Conservation (phyloP, 352 stramenopile species). For the Blastocystis sp. region DNA sequence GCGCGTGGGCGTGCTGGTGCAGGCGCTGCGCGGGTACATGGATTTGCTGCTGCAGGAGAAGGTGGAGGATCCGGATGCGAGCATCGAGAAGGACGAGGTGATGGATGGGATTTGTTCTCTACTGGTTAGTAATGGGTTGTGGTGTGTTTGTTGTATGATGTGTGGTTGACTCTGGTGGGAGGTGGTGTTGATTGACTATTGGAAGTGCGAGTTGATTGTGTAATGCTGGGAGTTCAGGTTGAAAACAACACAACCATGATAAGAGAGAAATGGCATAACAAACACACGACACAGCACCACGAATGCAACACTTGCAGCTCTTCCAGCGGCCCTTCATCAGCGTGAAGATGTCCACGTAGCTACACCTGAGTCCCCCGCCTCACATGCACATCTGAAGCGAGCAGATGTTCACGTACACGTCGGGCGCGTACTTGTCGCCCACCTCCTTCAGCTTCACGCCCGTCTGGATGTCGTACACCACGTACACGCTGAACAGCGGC, state of each 20-base stretch:
- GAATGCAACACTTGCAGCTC: background rate
- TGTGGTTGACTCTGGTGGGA: no score
- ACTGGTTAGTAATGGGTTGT: slow-evolving; percentile 43
- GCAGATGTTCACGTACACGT: background rate
- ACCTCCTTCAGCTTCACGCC: background rate
- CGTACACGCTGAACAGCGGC: background rate
- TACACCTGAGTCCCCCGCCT: background rate
- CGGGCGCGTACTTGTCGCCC: background rate
- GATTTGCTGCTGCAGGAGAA: slow-evolving; percentile 88
- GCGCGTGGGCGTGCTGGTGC: slow-evolving; percentile 90
- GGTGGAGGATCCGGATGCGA: slow-evolving; percentile 85
- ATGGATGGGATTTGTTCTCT: slow-evolving; percentile 35
- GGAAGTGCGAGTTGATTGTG: no score
- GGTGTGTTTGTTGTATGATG: background rate
- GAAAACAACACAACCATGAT: no score
- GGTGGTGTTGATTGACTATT: no score
- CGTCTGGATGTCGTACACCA: background rate
- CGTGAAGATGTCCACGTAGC: background rate
- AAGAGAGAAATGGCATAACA: background rate
- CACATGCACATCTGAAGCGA: background rate
- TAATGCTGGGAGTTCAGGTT: no score
- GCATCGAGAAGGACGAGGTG: slow-evolving; percentile 76
- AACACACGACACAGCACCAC: background rate
- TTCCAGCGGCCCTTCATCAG: background rate
- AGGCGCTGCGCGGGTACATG: slow-evolving; percentile 87